A percentile compares a stretch with the other conserved stretches of the same genome.
Conservation (phyloP, 768 basidiomycete genomes). For the Mycena latifolia region DNA sequence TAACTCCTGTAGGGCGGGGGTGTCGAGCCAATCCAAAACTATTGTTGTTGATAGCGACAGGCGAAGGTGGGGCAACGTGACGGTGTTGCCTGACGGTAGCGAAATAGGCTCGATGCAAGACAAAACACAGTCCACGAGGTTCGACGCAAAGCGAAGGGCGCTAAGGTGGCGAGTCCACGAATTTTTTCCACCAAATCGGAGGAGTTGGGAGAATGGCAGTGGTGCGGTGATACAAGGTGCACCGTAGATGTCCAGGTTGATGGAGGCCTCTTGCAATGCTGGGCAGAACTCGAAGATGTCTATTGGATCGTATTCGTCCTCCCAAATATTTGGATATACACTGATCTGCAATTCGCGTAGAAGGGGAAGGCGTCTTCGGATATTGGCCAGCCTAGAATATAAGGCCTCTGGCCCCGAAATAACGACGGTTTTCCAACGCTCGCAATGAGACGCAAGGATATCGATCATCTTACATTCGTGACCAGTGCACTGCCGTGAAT, state of each 20-base stretch:
- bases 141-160: no score
- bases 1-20: constrained; percentile 19
- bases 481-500: neutral
- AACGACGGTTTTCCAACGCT: neutral
- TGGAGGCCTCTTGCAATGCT: no score
- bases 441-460: neutral
- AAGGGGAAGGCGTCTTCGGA: neutral
- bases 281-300: neutral
- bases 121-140: no score
- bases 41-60: neutral
- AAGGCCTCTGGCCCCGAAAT: neutral
- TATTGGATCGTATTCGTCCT: neutral
- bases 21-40: constrained; percentile 8
- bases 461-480: neutral
- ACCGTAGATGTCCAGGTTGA: no score
- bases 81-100: neutral
- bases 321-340: no score
- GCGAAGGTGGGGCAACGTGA: constrained; percentile 8
- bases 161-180: no score
- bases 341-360: neutral
- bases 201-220: no score
- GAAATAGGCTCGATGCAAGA: neutral
- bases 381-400: neutral
- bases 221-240: no score
- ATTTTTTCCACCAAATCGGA: no score